phyloP scores from a whole-genome alignment of 148 eudicot genomes.

The Tetragonia tetragonoides region DNA sequence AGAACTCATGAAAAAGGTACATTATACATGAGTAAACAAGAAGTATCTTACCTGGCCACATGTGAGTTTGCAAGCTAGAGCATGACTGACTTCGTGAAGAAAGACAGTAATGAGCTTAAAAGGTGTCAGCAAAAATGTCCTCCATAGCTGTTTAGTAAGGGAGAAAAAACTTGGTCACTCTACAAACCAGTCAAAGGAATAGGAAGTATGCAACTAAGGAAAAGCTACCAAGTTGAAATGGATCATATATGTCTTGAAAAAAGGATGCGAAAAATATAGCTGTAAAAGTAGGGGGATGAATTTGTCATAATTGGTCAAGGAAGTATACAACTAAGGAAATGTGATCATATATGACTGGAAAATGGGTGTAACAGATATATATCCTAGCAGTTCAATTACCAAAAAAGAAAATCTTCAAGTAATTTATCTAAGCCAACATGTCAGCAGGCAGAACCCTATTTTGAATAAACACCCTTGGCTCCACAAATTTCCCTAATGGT shows the following conservation, averaged over 20 bases:
- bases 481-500: slow-evolving; percentile 1
- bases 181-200: slow-evolving; percentile 8
- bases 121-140: slow-evolving; percentile 81
- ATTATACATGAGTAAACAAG: slow-evolving; percentile 9
- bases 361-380: background rate
- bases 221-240: background rate
- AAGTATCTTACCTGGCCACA: slow-evolving; percentile 62
- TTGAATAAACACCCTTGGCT: background rate
- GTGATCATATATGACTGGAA: background rate
- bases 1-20: background rate
- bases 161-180: background rate
- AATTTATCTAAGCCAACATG: background rate
- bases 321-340: slow-evolving; percentile 7
- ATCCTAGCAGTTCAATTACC: slow-evolving; percentile 10
- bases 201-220: slow-evolving; percentile 2
- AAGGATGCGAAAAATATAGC: slow-evolving; percentile 26
- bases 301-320: slow-evolving; percentile 16
- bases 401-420: background rate
- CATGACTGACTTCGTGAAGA: slow-evolving; percentile 93
- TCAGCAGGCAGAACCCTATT: background rate
- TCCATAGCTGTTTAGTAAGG: slow-evolving; percentile 64
- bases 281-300: slow-evolving; percentile 27
- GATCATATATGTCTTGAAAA: background rate
- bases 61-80: slow-evolving; percentile 76
- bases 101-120: slow-evolving; percentile 90